Evolutionary conservation across 306 rosid genomes (phyloP).

Genomic region (Pachyrhizus erosus): DNA sequence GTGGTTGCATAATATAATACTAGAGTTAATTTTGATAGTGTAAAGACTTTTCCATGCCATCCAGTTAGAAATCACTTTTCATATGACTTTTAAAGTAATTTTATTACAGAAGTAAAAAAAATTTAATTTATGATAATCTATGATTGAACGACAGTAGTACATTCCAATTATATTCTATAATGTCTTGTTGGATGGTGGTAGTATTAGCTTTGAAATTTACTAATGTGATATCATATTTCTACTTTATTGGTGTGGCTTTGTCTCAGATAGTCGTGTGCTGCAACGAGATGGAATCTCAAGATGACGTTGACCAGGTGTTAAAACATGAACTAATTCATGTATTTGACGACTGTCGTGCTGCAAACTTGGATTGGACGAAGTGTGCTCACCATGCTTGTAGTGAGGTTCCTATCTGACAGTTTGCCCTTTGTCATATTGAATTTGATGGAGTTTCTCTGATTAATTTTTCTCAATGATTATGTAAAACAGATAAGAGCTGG

Average conservation of each 20-base stretch:
- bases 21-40: background rate
- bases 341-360: conserved; percentile 82
- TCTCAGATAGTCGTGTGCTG: conserved; percentile 75
- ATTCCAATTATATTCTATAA: background rate
- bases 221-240: conserved; percentile 1
- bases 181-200: background rate
- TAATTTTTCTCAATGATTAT: conserved; percentile 7
- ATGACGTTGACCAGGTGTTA: conserved; percentile 80
- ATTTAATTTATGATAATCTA: background rate
- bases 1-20: background rate
- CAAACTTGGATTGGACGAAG: conserved; percentile 78
- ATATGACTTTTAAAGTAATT: background rate
- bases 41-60: background rate
- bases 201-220: background rate
- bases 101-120: background rate
- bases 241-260: conserved; percentile 36
- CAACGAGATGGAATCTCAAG: conserved; percentile 67
- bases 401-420: conserved; percentile 57
- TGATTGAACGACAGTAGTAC: background rate
- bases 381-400: conserved; percentile 98
- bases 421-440: background rate
- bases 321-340: conserved; percentile 92
- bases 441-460: conserved; percentile 13
- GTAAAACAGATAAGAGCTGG: conserved; percentile 81
- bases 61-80: background rate